Evolutionary conservation across 176 grass and related monocot genomes (phyloP), one percentile per base, ranked within the genome.

Genomic region (Bonia amplexicaulis): DNA sequence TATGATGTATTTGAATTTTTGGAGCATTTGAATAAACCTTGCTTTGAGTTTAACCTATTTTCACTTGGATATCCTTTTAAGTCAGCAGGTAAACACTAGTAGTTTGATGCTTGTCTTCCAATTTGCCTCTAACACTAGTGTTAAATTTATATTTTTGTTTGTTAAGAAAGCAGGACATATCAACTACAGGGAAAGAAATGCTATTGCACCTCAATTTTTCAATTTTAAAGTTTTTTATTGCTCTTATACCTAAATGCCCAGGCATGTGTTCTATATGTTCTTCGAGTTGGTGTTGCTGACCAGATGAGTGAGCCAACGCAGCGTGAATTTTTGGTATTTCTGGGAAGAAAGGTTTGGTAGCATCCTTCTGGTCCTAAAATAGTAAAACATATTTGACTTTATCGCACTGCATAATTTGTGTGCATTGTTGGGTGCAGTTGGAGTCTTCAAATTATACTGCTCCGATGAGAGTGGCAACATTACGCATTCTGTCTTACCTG

Each of bases 221-320:
- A 65, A 86, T 63, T 64, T 64, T 84, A 20, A 76, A 84, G 14
- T 69, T 82, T 72, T 49, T 87, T 49, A 87, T 88, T 82, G 22
- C 76, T 90, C 54, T 84, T 88, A 73, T 71, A 48, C 88, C 16
- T 91, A 44, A 80, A 82, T 88, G 65, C 31, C 40, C 79, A 98
- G 95, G 93, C 96, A 78, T 98, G 96, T 88, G 90, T 98, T 66
- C 73, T 98, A 49, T 98, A 98, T 80, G 82, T 98, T 89, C 83
- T 95, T 69, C 93, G 88, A 82, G 91, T 98, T 92, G 96, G 96
- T 81, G 80, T 96, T 80, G 84, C 93, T 59, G 96, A 98, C 73
- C 96, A 96, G 77, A 91, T 96, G 91, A 98, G 88, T 39, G 96
- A 96, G 91, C 93, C 90, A 6, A 83, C 90, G 10, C 93, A 98